Evolutionary conservation across 305 asterid genomes (phyloP), one percentile per base, ranked within the genome.

Genomic region (Coffea humblotiana): DNA sequence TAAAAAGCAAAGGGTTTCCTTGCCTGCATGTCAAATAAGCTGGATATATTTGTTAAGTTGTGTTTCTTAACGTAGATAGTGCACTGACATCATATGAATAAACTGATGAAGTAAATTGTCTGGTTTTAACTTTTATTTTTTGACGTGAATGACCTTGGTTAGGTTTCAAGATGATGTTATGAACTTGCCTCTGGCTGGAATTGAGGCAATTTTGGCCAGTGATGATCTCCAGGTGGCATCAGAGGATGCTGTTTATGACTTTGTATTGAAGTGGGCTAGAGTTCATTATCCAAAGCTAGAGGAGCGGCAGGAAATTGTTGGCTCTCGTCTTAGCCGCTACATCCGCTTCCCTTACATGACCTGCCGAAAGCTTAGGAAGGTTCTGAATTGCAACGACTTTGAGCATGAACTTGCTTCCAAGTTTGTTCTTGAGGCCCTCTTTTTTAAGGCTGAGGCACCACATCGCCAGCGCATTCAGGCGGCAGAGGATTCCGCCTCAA

Each of bases 171-270:
- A 93, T 10, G 99, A 95, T 88, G 94, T 92, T 40, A 89, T 93
- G 96, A 88, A 80, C 66, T 85, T 93, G 81, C 97, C 99, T 60
- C 91, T 93, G 47, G 96, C 97, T 79, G 99, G 99, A 79, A 87
- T 95, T 4, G 97, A 95, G 87, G 97, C 99, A 71, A 81, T 95
- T 82, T 84, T 95, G 86, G 88, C 93, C 35, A 95, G 99, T 56
- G 97, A 92, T 25, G 97, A 90, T 75, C 98, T 95, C 82, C 99
- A 93, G 82, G 97, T 95, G 72, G 95, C 97, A 37, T 95, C 99
- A 29, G 98, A 95, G 85, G 99, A 95, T 82, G 95, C 97, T 18
- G 99, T 93, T 27, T 95, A 89, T 9, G 99, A 95, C 86, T 89
- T 95, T 65, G 94, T 89, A 0, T 84, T 95, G 70, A 95, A 91